A percentile compares a stretch with the other conserved stretches of the same genome.
Evolutionary conservation across 2,329 filamentous ascomycete species (phyloP).

Genomic region (Xylaria sp.): DNA sequence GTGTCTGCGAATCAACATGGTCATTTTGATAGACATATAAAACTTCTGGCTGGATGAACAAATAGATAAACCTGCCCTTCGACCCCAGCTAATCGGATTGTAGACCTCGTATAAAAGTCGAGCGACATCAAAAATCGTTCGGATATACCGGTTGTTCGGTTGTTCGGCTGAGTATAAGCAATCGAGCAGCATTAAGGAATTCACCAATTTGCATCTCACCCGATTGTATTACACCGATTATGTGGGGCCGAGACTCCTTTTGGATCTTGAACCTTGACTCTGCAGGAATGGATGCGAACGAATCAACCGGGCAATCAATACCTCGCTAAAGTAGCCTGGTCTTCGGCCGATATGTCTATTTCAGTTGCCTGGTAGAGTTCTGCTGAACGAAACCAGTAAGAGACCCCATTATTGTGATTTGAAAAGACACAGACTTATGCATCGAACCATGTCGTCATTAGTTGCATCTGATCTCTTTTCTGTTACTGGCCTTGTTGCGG

Average conservation of each 20-base stretch:
- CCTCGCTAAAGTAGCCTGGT: background rate
- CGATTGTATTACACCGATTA: background rate
- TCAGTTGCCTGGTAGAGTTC: background rate
- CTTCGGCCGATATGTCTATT: background rate
- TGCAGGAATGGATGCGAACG: background rate
- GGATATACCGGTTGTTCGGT: background rate
- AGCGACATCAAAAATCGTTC: background rate
- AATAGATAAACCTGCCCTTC: background rate
- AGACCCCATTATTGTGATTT: background rate
- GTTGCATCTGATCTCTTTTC: constrained; percentile 26
- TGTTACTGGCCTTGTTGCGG: constrained; percentile 28
- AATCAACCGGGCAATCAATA: background rate
- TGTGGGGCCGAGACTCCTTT: background rate
- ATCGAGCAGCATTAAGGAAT: background rate
- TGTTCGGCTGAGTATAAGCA: background rate
- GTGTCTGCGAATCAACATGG: background rate
- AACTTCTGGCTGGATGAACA: background rate
- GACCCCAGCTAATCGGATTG: background rate
- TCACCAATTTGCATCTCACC: background rate
- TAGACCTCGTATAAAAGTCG: background rate
- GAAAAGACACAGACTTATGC: background rate
- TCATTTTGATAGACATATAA: background rate
- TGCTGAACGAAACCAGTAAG: background rate
- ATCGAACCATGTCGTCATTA: background rate
- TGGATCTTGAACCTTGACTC: background rate